Base-by-base conservation (phyloP, 1,284 basidiomycete genomes). In the Heterobasidion irregulare region DNA sequence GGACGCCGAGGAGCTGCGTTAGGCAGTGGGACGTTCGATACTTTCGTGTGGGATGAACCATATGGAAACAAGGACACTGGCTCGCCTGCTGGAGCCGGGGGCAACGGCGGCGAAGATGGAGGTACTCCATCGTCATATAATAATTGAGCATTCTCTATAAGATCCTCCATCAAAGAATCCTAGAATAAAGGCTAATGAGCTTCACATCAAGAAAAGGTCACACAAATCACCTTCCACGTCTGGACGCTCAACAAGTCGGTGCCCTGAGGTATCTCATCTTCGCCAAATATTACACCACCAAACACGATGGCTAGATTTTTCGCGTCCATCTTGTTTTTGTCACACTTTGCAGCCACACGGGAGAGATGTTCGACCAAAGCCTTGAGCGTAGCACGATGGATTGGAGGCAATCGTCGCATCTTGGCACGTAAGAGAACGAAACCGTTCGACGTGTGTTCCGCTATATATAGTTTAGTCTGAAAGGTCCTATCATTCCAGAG, bases 271-370 rank as follows among this genome's bases (percentile, higher is more conserved):
- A 90, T 75, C 57, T 94, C 89, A 57, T 96, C 93, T 66, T 94
- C 92, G 10, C 92, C 92, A 64, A 96, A 94, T 48, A 96, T 80
- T 10, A 93, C 90, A 10, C 83, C 77, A 46, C 85, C 85, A 70
- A 94, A 94, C 1, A 93, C 85, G 55, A 94, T 92, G 5, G 90
- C 89, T 26, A 95, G 74, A 64, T 94, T 95, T 74, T 89, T 90
- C 0, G 88, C 76, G 59, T 94, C 92, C 96, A 99, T 99, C 72
- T 97, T 98, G 70, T 97, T 98, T 67, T 81, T 81, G 18, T 84
- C 81, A 5, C 79, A 76, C 52, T 80, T 76, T 7, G 82, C 74
- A 1, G 85, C 83, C 5, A 99, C 84, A 26, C 86, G 80, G 8
- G 87, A 77, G 10, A 99, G 82, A 68, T 98, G 96, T 62, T 96